phyloP scores from a whole-genome alignment of 345 rosid species.

The Viola odorata region DNA sequence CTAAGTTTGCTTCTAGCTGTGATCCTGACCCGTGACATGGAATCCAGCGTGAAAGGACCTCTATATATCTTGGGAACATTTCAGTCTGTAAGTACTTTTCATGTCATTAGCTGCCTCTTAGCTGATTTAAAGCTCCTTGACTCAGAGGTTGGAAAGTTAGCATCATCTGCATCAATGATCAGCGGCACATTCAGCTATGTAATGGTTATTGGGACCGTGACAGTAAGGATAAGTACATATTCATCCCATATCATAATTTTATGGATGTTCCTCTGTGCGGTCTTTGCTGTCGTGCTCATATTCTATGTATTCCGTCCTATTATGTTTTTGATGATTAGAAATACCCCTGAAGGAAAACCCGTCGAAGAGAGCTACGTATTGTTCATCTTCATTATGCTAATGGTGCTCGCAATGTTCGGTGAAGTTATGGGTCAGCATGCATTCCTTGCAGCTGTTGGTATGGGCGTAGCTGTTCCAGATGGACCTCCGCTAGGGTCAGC shows the following conservation, averaged over 20 bases:
- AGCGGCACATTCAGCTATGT: conserved; percentile 14
- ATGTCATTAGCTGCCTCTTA: conserved; percentile 15
- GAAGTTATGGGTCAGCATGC: conserved; percentile 24
- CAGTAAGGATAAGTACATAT: not conserved
- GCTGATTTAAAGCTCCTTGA: conserved; percentile 19
- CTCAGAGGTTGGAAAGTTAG: conserved; percentile 17
- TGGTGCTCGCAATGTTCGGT: conserved; percentile 22
- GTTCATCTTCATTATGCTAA: conserved; percentile 23
- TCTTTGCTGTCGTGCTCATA: not conserved
- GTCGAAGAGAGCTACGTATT: conserved; percentile 23
- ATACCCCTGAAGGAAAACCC: conserved; percentile 25
- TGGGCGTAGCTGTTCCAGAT: conserved; percentile 41
- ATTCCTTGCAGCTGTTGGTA: conserved; percentile 32
- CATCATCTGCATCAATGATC: conserved; percentile 17
- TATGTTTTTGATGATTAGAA: conserved; percentile 10
- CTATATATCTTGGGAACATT: conserved; percentile 1
- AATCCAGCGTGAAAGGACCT: not conserved
- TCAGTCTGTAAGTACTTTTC: conserved; percentile 15
- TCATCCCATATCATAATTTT: not conserved
- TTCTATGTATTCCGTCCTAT: conserved; percentile 7
- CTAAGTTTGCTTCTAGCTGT: not conserved
- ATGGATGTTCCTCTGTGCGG: not conserved
- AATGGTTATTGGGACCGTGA: not conserved
- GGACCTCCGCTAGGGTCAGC: conserved; percentile 56
- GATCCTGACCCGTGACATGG: not conserved